Evolutionary conservation across 768 basidiomycete genomes (phyloP).

Genomic region (Pleurotus platypus): DNA sequence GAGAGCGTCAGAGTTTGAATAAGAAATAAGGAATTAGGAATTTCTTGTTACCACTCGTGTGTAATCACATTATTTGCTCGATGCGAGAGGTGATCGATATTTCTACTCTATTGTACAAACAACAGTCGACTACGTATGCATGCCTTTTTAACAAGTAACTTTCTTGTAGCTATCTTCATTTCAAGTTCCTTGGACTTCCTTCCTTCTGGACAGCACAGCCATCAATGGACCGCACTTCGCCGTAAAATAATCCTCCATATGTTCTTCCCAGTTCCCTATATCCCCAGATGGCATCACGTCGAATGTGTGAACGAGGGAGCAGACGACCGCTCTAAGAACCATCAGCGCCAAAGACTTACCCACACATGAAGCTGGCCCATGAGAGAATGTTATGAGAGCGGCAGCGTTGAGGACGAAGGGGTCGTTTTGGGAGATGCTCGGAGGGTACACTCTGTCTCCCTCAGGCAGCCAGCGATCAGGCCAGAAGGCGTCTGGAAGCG

Average conservation of each 20-base stretch:
- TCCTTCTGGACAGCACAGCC: neutral
- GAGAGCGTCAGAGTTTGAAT: constrained; percentile 38
- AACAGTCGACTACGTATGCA: too few species aligned
- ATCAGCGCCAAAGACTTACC: constrained; percentile 38
- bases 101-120: too few species aligned
- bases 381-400: constrained; percentile 43
- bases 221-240: neutral
- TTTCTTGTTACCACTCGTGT: neutral
- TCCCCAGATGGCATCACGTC: constrained; percentile 22
- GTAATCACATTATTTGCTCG: too few species aligned
- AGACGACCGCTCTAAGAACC: constrained; percentile 36
- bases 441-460: constrained; percentile 18
- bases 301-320: constrained; percentile 33
- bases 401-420: constrained; percentile 24
- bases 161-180: too few species aligned
- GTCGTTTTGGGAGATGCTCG: constrained; percentile 16
- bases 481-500: constrained; percentile 30
- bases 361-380: constrained; percentile 39
- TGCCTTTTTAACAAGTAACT: too few species aligned
- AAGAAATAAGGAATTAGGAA: neutral
- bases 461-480: constrained; percentile 39
- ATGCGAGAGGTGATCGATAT: too few species aligned
- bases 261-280: constrained; percentile 25
- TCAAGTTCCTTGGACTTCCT: too few species aligned
- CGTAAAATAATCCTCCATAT: constrained; percentile 25